phyloP scores from a whole-genome alignment of 495 filamentous ascomycete genomes.

The Penicillium lividum region DNA sequence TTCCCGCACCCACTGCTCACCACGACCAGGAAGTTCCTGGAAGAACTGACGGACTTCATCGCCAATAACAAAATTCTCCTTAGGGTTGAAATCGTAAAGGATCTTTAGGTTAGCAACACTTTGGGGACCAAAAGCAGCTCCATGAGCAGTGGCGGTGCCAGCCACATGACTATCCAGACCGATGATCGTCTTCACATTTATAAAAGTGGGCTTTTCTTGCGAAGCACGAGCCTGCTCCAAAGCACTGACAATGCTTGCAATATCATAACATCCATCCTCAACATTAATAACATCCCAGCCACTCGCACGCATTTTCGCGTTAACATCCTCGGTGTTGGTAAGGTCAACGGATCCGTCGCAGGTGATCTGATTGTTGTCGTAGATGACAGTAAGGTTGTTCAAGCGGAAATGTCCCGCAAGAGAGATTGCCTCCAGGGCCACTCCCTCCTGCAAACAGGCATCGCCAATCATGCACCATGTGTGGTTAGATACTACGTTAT shows the following conservation, averaged over 20 bases:
- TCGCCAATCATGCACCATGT: slow-evolving; percentile 57
- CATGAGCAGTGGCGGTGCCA: slow-evolving; percentile 53
- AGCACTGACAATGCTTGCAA: slow-evolving; percentile 51
- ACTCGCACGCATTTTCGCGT: slow-evolving; percentile 57
- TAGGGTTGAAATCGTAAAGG: slow-evolving; percentile 45
- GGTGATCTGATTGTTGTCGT: slow-evolving; percentile 59
- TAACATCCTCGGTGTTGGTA: slow-evolving; percentile 58
- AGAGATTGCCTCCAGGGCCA: slow-evolving; percentile 53
- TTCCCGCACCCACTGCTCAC: slow-evolving; percentile 39
- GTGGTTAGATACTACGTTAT: slow-evolving; percentile 45
- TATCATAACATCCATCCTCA: slow-evolving; percentile 53
- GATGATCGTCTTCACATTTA: slow-evolving; percentile 60
- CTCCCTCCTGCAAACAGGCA: slow-evolving; percentile 56
- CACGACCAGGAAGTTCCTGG: slow-evolving; percentile 37
- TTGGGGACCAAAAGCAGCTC: slow-evolving; percentile 49
- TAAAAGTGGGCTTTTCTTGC: slow-evolving; percentile 56
- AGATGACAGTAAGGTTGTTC: slow-evolving; percentile 53
- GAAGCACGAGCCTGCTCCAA: slow-evolving; percentile 43
- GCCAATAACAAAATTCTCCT: slow-evolving; percentile 47
- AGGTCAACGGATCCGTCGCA: slow-evolving; percentile 60
- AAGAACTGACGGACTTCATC: slow-evolving; percentile 54
- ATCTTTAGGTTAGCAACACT: slow-evolving; percentile 51
- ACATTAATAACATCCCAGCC: slow-evolving; percentile 61
- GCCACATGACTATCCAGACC: slow-evolving; percentile 53
- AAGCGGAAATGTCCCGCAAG: slow-evolving; percentile 53